Base-by-base conservation (phyloP, 1,284 basidiomycete species). In the Vanrija humicola region DNA sequence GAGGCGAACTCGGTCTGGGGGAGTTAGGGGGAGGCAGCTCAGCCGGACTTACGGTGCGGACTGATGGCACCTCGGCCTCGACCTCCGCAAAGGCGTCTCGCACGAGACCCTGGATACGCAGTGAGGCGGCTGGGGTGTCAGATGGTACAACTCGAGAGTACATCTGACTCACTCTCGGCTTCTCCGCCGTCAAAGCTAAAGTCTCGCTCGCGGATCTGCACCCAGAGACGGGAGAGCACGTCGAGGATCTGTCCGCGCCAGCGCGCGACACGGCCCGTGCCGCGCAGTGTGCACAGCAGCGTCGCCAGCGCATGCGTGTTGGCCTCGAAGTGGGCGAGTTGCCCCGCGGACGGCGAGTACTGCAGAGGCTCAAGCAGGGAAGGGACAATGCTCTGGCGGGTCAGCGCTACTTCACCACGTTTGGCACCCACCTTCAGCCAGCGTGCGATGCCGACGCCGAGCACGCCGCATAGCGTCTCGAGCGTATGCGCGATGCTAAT, bases 191-290 rank as follows among this genome's bases (percentile, higher is more conserved):
- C 42, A 6, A 38, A 21, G 18, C 34, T 38, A 16, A 43, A 48
- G 40, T 54, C 48, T 9, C 67, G 43, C 43, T 75, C 70, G 29
- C 53, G 38, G 29, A 71, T 29, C 38, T 68, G 63, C 6, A 73
- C 50, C 64, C 68, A 69, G 7, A 70, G 40, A 18, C 72, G 58
- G 16, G 62, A 59, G 3, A 70, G 45, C 0, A 70, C 64, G 48
- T 74, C 68, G 9, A 77, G 43, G 12, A 76, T 70, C 62, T 75
- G 68, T 12, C 76, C 76, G 26, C 74, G 55, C 76, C 76, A 77
- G 25, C 74, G 48, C 0, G 51, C 43, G 12, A 68, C 55, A 3
- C 74, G 52, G 3, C 65, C 70, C 3, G 71, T 72, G 0, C 47
- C 46, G 8, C 50, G n/a, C 2, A 70, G 34, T 0, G 63, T 64